Percentiles rank a stretch among this genome's conserved stretches.
Conservation (phyloP, 2,329 filamentous ascomycete genomes). For the Acephala macrosclerotiorum region DNA sequence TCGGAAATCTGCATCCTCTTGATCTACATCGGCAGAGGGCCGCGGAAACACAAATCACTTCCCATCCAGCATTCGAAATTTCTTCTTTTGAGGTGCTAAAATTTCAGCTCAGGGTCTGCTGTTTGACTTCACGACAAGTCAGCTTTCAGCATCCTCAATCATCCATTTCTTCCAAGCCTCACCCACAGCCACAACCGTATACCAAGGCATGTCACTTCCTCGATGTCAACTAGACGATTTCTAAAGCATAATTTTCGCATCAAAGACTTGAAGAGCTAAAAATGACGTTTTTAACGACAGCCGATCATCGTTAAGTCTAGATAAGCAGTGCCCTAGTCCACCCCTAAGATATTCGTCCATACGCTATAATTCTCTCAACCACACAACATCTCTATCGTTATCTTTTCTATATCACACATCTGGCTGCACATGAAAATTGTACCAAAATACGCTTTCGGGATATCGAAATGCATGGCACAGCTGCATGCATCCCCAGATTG, state of each 20-base stretch:
- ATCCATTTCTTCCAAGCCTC: not conserved
- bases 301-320: not conserved
- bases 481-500: not conserved
- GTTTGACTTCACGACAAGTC: too few species aligned
- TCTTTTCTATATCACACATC: not conserved
- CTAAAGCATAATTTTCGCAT: not conserved
- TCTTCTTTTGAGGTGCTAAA: too few species aligned
- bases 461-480: not conserved
- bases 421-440: not conserved
- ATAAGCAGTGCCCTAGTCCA: not conserved
- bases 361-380: not conserved
- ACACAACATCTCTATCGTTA: slow-evolving; percentile 1
- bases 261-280: not conserved
- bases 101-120: too few species aligned
- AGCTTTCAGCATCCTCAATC: too few species aligned
- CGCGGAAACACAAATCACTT: too few species aligned
- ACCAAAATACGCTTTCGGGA: not conserved
- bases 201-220: not conserved
- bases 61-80: too few species aligned
- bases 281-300: not conserved
- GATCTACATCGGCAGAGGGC: too few species aligned
- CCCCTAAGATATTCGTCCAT: not conserved
- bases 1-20: too few species aligned
- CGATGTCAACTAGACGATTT: not conserved
- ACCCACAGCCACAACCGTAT: not conserved